Base-by-base conservation (phyloP, 129 eudicot species). In the Flaveria linearis region DNA sequence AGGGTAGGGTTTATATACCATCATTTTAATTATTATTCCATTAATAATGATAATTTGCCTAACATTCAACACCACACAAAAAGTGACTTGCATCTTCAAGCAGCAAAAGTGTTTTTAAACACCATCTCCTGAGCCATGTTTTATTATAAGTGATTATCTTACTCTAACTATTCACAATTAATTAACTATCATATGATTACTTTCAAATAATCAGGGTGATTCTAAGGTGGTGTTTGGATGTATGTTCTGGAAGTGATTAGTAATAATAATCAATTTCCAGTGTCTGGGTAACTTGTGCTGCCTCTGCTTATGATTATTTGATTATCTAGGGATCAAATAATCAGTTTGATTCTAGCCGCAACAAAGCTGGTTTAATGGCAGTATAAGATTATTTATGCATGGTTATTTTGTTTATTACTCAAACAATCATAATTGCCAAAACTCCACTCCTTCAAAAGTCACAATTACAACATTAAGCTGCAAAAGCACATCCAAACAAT, bases 401-500 rank as follows among this genome's bases (percentile, higher is more conserved):
- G 33, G n/a, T 56, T 60, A 26, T 60, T n/a, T 60, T 60, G 5
- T 25, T 9, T 58, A 28, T 63, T 63, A 63, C 22, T 63, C 20
- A 13, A 62, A 62, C 45, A 30, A 33, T 63, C 20, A 28, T 11
- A 63, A 63, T 16, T 30, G 46, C 46, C 20, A 63, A 30, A 25
- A 20, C 28, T 20, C 1, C 3, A 55, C 26, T 56, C 62, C 26
- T 56, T 17, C 28, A 56, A 9, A 56, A 18, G 28, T 56, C 28
- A 18, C 8, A 6, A 56, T 56, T 56, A 56, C 28, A 17, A 20
- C 14, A 17, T 20, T 25, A 56, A 17, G 12, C 28, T 56, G 62
- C 62, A 56, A 18, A 56, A 26, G 67, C 67, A 60, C 28, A 16
- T 60, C 67, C 39, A 60, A 60, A 60, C 67, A 60, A 36, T 60